These are phyloP conservation scores for Triticum aestivum DNA, from an alignment of 176 grass and related monocot species.

Conservation along the genomic window DNA sequence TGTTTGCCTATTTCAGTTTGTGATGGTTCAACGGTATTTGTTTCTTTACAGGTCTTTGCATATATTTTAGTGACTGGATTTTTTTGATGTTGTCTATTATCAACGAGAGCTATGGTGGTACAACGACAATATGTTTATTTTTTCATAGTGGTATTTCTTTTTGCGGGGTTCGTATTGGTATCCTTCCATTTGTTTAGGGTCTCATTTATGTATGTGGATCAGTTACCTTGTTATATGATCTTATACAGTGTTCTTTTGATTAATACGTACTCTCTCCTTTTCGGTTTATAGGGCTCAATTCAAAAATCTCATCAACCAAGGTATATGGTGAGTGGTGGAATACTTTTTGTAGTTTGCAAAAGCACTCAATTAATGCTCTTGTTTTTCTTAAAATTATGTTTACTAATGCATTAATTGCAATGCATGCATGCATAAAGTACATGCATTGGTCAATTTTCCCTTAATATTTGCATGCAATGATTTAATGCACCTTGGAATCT, in stretches of 20 bases:
- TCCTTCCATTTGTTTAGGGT: not conserved
- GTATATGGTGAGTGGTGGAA: no score
- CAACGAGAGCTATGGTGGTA: not conserved
- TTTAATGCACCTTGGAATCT: no score
- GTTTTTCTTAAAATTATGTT: no score
- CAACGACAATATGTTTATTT: not conserved
- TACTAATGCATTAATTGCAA: no score
- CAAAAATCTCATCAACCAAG: no score
- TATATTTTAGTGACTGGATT: not conserved
- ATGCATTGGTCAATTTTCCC: no score
- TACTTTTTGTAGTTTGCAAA: no score
- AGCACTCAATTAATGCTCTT: no score
- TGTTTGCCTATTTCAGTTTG: not conserved
- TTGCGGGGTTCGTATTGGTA: not conserved
- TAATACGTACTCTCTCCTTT: not conserved
- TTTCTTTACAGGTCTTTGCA: not conserved
- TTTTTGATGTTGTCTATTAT: not conserved
- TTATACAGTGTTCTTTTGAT: not conserved
- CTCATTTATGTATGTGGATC: not conserved
- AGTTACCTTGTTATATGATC: not conserved
- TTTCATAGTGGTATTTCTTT: no score
- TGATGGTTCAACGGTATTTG: not conserved
- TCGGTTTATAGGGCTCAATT: no score
- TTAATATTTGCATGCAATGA: no score
- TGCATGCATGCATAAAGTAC: no score